Evolutionary conservation across 345 rosid species (phyloP), one percentile per base, ranked within the genome.

Genomic region (Lepidium aucheri): DNA sequence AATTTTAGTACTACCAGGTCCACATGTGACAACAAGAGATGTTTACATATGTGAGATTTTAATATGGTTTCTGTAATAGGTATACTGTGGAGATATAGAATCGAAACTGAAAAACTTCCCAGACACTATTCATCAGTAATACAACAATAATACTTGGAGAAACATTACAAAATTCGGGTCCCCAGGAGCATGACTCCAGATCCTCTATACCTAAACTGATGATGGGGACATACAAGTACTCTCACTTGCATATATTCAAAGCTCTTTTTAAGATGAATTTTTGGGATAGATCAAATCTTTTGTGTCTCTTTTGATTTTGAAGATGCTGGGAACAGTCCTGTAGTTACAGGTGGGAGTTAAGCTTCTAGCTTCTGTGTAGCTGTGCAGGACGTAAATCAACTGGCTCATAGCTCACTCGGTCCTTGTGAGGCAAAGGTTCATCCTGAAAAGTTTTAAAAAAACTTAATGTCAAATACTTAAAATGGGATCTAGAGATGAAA

Each of bases 331-430:
- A 44, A 44, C 63, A 57, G 9, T 53, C 60, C 13, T 49, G 44
- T 26, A 34, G 18, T 44, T 35, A 20, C 55, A 22, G 46, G 55
- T n/a, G 40, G 32, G 62, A 42, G 53, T 10, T 55, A 39, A 58
- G 43, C 39, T 60, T 35, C 68, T 74, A 84, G 76, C 90, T 59
- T 77, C 94, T 80, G 68, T 87, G 94, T 32, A 87, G 87, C 1
- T 88, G 94, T 5, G 96, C 96, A 63, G 96, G 84, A 69, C 85
- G 87, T 70, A 93, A 53, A 66, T 93, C 90, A 70, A 87, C 16
- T 22, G 97, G 86, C 68, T 82, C 85, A 74, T 87, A 90, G 56
- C 85, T 83, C 74, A 82, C 67, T 41, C 68, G 76, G 55, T 86
- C 86, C 33, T 85, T 87, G 63, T 46, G 90, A 70, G 87, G 91